phyloP scores from a whole-genome alignment of 2,329 filamentous ascomycete species.

The Macrophomina tecta region DNA sequence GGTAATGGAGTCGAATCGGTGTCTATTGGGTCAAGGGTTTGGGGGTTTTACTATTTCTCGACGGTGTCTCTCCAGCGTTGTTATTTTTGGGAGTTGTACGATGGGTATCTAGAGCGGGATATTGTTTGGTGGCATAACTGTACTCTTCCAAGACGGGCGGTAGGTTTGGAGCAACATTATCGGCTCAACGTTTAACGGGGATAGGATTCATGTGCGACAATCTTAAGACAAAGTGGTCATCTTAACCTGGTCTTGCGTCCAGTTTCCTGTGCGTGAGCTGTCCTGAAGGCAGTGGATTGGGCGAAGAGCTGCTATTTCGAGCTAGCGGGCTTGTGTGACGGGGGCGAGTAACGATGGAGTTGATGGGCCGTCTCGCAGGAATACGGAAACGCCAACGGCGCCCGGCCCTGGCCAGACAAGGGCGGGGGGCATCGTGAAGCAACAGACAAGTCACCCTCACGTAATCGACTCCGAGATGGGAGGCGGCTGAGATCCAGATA shows the following conservation, averaged over 20 bases:
- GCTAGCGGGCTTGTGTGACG: not conserved
- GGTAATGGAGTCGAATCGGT: conserved; percentile 5
- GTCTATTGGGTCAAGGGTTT: not conserved
- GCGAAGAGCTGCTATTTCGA: not conserved
- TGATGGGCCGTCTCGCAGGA: not conserved
- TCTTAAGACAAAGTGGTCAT: conserved; percentile 23
- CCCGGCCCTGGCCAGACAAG: not conserved
- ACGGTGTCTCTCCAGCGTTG: not conserved
- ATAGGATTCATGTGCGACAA: conserved; percentile 23
- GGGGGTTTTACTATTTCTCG: not conserved
- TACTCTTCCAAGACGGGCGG: conserved; percentile 17
- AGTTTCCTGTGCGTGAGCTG: not conserved
- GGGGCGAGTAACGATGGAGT: not conserved
- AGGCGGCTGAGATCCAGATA: conserved; percentile 9
- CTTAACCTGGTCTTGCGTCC: not conserved
- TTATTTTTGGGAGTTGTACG: conserved; percentile 17
- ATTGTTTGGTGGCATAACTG: conserved; percentile 23
- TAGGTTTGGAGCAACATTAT: conserved; percentile 22
- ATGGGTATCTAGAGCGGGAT: conserved; percentile 14
- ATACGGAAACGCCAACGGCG: not conserved
- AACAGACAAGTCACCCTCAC: conserved; percentile 4
- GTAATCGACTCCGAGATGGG: not conserved
- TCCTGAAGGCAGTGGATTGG: not conserved
- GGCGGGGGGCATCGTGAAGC: not conserved
- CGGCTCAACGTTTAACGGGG: conserved; percentile 14